Percentiles rank a stretch among this genome's conserved stretches.
Conservation (phyloP, 2,329 filamentous ascomycete species). For the Dactylella cylindrospora region DNA sequence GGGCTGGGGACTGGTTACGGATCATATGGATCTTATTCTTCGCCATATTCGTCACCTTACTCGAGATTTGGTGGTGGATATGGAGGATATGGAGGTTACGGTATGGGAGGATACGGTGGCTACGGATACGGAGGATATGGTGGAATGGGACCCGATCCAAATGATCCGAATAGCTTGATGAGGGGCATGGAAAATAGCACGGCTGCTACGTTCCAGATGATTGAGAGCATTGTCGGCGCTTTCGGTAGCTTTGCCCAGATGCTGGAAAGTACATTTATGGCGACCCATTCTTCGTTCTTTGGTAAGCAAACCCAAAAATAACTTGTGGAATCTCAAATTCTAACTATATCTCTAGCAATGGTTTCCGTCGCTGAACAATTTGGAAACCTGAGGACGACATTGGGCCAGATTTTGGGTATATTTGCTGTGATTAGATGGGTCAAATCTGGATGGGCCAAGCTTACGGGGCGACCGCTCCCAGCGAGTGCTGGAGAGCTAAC, state of each 20-base stretch:
- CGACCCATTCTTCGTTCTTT: constrained; percentile 97
- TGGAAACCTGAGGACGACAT: constrained; percentile 84
- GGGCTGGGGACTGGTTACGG: constrained; percentile 50
- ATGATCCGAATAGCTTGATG: constrained; percentile 91
- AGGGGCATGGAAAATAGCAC: constrained; percentile 93
- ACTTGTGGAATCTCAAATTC: too few species aligned
- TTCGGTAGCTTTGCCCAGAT: constrained; percentile 99
- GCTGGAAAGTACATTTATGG: constrained; percentile 99
- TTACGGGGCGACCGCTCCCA: constrained; percentile 87
- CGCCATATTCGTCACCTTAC: constrained; percentile 59
- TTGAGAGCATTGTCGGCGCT: constrained; percentile 92
- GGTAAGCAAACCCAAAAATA: constrained; percentile 60
- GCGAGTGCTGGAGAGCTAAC: constrained; percentile 85
- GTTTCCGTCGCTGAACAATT: constrained; percentile 98
- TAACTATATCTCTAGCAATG: constrained; percentile 68
- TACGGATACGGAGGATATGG: constrained; percentile 54
- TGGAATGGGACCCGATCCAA: constrained; percentile 65
- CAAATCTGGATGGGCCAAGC: constrained; percentile 82
- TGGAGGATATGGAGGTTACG: constrained; percentile 53
- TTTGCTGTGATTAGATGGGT: constrained; percentile 96
- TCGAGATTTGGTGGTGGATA: constrained; percentile 52
- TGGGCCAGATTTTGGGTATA: constrained; percentile 90
- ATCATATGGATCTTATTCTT: constrained; percentile 49
- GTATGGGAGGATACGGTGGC: constrained; percentile 53
- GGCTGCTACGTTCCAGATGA: constrained; percentile 94